Percentiles rank a stretch among this genome's conserved stretches.
These are phyloP conservation scores for Blastobotrys aristatus DNA, from an alignment of 1,139 yeast genomes.

Conservation along the genomic window DNA sequence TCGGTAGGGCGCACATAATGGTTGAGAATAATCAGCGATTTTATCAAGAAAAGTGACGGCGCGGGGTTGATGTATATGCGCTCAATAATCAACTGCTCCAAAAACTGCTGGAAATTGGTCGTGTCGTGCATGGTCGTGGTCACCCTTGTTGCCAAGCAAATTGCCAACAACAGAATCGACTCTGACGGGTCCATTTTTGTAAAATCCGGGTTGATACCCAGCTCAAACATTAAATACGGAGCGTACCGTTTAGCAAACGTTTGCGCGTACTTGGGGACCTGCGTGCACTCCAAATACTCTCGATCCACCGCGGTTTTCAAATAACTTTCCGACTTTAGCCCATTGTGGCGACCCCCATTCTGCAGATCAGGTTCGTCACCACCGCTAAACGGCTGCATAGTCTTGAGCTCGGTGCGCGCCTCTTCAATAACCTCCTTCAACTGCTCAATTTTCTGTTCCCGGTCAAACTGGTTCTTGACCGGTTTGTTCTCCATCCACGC, in stretches of 20 bases:
- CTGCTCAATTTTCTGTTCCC: slow-evolving; percentile 11
- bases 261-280: not conserved
- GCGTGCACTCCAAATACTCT: not conserved
- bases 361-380: not conserved
- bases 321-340: slow-evolving; percentile 37
- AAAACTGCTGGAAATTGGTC: slow-evolving; percentile 41
- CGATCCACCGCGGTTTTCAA: slow-evolving; percentile 32
- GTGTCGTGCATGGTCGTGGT: slow-evolving; percentile 40
- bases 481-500: slow-evolving; percentile 11
- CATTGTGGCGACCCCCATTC: not conserved
- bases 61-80: slow-evolving; percentile 43
- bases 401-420: slow-evolving; percentile 23
- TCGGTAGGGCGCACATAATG: slow-evolving; percentile 9
- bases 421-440: slow-evolving; percentile 12
- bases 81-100: slow-evolving; percentile 46
- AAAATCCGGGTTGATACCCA: slow-evolving; percentile 34
- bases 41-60: slow-evolving; percentile 35
- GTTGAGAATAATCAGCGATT: slow-evolving; percentile 12
- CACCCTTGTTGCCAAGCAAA: slow-evolving; percentile 46
- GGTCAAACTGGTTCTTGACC: slow-evolving; percentile 9
- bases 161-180: slow-evolving; percentile 45
- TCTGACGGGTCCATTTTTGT: slow-evolving; percentile 41
- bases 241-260: not conserved
- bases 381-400: slow-evolving; percentile 19
- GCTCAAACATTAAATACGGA: slow-evolving; percentile 40